Evolutionary conservation across 495 filamentous ascomycete species (phyloP).

Genomic region (Penicillium fimorum): DNA sequence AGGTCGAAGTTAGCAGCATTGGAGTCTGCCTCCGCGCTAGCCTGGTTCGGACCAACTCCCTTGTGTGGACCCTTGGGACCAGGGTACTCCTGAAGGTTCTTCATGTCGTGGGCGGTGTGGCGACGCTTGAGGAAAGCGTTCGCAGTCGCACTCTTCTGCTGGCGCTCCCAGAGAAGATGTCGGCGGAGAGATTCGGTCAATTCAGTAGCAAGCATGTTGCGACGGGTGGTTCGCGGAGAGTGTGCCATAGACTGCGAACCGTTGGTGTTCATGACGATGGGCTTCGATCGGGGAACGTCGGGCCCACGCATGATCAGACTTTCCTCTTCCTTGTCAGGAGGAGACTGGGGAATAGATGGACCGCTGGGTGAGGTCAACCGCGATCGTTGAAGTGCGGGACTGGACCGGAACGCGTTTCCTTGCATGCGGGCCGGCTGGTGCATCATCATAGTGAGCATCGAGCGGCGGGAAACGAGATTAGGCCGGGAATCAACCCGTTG

Average conservation of each 20-base stretch:
- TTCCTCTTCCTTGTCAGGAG: conserved; percentile 65
- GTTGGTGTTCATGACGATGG: conserved; percentile 68
- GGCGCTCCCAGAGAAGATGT: conserved; percentile 81
- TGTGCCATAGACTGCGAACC: conserved; percentile 61
- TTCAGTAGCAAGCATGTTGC: conserved; percentile 96
- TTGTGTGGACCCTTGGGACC: conserved; percentile 34
- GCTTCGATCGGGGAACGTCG: conserved; percentile 76
- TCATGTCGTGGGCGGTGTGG: conserved; percentile 87
- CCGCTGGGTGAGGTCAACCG: conserved; percentile 70
- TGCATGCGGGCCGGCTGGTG: conserved; percentile 59
- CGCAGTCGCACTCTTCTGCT: conserved; percentile 85
- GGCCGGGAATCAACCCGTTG: conserved; percentile 85
- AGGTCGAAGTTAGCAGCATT: conserved; percentile 34
- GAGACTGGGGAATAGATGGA: conserved; percentile 70
- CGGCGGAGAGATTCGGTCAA: conserved; percentile 77
- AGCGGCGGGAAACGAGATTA: conserved; percentile 80
- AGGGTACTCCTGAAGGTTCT: conserved; percentile 77
- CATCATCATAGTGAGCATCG: conserved; percentile 86
- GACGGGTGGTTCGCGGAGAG: conserved; percentile 87
- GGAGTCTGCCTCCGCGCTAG: conserved; percentile 16
- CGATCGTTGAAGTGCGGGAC: conserved; percentile 76
- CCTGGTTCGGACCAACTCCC: conserved; percentile 15
- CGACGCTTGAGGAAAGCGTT: conserved; percentile 86
- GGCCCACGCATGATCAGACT: conserved; percentile 70
- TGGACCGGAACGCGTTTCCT: conserved; percentile 64